Percentiles rank a stretch among this genome's conserved stretches.
phyloP scores from a whole-genome alignment of 352 stramenopile genomes.

The Phytopythium ostracodes region DNA sequence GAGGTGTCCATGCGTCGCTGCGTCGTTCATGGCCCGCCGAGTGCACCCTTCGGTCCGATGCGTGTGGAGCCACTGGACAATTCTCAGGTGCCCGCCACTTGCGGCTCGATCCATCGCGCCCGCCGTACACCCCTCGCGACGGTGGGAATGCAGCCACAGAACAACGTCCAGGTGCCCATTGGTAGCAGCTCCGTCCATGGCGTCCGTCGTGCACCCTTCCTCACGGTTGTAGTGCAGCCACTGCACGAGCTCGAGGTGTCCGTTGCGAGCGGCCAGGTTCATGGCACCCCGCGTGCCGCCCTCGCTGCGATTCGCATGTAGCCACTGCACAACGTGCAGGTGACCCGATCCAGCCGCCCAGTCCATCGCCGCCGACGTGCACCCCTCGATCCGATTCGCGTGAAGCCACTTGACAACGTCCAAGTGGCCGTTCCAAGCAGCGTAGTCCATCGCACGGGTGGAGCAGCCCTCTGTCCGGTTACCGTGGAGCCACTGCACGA shows the following conservation, averaged over 20 bases:
- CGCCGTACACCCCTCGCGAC: neutral
- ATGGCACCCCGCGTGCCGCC: slow-evolving; percentile 27
- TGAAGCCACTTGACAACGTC: slow-evolving; percentile 11
- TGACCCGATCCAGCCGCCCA: slow-evolving; percentile 1
- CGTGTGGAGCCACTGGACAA: slow-evolving; percentile 30
- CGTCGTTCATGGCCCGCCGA: slow-evolving; percentile 25
- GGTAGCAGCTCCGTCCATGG: slow-evolving; percentile 9
- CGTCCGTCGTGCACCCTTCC: slow-evolving; percentile 6
- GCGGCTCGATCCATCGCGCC: slow-evolving; percentile 32
- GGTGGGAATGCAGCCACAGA: slow-evolving; percentile 3
- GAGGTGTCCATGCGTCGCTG: slow-evolving; percentile 23
- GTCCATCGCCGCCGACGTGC: slow-evolving; percentile 9
- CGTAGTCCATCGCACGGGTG: slow-evolving; percentile 8
- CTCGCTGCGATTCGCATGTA: slow-evolving; percentile 3
- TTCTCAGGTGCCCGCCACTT: slow-evolving; percentile 20
- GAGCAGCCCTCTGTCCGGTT: slow-evolving; percentile 5
- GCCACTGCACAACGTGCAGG: slow-evolving; percentile 6
- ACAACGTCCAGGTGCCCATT: slow-evolving; percentile 5
- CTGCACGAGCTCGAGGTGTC: slow-evolving; percentile 39
- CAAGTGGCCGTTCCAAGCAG: slow-evolving; percentile 10
- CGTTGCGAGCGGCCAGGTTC: slow-evolving; percentile 47
- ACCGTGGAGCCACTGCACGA: slow-evolving; percentile 7
- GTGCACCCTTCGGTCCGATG: slow-evolving; percentile 24
- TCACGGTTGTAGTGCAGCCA: slow-evolving; percentile 14
- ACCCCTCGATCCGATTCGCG: slow-evolving; percentile 14